Percentiles rank a stretch among this genome's conserved stretches.
These are phyloP conservation scores for Cladobotryum mycophilum DNA, from an alignment of 2,329 filamentous ascomycete species.

Conservation along the genomic window DNA sequence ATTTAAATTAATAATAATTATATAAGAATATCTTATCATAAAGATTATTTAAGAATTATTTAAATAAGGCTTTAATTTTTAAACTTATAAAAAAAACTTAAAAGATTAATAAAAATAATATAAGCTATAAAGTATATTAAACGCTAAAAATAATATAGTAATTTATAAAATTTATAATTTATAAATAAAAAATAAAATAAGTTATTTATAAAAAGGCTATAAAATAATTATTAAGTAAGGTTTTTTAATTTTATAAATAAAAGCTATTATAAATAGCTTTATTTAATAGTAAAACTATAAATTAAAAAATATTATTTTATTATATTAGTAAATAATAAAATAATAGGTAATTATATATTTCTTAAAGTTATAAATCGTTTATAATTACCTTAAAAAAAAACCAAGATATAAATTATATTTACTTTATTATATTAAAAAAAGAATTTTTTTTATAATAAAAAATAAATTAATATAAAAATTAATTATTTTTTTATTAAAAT, in stretches of 20 bases:
- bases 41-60: neutral
- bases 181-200: neutral
- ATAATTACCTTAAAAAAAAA: neutral
- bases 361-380: too few species aligned
- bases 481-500: too few species aligned
- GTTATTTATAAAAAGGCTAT: neutral
- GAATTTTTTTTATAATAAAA: conserved; percentile 1
- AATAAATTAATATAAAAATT: too few species aligned
- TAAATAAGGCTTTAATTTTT: neutral
- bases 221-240: neutral
- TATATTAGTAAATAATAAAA: too few species aligned
- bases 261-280: neutral
- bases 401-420: neutral
- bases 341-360: too few species aligned
- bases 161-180: neutral
- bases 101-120: neutral
- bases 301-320: too few species aligned
- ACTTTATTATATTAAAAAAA: neutral
- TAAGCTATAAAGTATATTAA: neutral
- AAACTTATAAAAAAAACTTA: neutral
- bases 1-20: neutral
- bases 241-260: neutral
- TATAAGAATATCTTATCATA: neutral
- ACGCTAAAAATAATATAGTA: neutral
- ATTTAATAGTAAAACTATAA: neutral